Base-by-base conservation (phyloP, 2,329 filamentous ascomycete genomes). In the Hymenoscyphus salicellus region DNA sequence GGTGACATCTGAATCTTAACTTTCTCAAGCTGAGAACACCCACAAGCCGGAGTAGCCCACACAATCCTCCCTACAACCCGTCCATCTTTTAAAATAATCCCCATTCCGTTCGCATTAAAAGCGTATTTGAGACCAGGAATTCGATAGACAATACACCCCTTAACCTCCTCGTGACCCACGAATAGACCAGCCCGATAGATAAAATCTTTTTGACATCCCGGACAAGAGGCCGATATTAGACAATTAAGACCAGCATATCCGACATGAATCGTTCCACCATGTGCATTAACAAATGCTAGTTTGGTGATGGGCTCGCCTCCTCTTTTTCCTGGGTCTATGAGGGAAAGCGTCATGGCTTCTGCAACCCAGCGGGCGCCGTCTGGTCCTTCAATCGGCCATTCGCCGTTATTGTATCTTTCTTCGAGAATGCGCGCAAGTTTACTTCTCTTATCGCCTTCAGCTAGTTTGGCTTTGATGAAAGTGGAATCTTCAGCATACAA, bases 1-100 rank as follows among this genome's bases (percentile, higher is more conserved):
- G 23, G 5, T 5, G 55, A 23, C 26, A 57, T 57, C 14, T 36
- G 10, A 14, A 57, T 32, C 14, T 36, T 16, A 17, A 57, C 55
- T 23, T 28, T 32, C 55, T 57, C 55, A 57, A 36, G 14, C 30
- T 32, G 20, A 20, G 11, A 36, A 36, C 55, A 57, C 16, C n/a
- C 2, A 33, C 55, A 57, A 20, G 55, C 55, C 7, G 55, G 55
- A 20, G 55, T 36, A 30, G 55, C 55, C 55, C 55, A 57, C n/a
- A 57, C 28, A 28, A 57, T 57, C n/a, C 55, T n/a, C 5, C 55
- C 55, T n/a, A 57, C 28, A 20, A 57, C 55, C 2, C 30, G 10
- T 5, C 55, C 55, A 57, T 57, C 28, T 36, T 57, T 57, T 7
- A 32, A 11, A n/a, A 57, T 11, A 10, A 57, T n/a, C 11, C 28